Conservation (phyloP, 345 rosid genomes). For the Barbarea vulgaris region DNA sequence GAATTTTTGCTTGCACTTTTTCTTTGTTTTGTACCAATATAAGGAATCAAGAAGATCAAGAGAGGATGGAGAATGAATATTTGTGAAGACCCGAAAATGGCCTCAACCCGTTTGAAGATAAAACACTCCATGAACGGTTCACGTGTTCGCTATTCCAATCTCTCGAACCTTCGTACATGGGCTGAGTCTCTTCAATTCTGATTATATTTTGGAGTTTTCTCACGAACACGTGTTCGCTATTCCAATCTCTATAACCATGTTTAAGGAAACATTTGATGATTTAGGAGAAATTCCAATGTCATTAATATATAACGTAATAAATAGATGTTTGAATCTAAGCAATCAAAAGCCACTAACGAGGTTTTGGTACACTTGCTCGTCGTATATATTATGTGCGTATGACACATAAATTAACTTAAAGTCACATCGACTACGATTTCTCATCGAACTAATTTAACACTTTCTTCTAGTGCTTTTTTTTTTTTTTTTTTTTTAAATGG, state of each 20-base stretch:
- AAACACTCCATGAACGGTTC: neutral
- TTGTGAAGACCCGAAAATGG: neutral
- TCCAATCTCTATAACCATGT: slow-evolving; percentile 2
- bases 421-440: slow-evolving; percentile 16
- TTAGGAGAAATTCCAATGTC: neutral
- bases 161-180: neutral
- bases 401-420: neutral
- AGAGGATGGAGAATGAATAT: neutral
- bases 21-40: neutral
- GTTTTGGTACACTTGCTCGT: neutral
- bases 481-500: neutral
- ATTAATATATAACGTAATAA: slow-evolving; percentile 6
- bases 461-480: neutral
- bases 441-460: neutral
- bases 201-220: neutral
- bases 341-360: slow-evolving; percentile 7
- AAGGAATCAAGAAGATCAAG: too few relatives aligned
- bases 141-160: neutral
- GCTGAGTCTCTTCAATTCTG: neutral
- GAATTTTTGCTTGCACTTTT: neutral
- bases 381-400: neutral
- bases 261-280: neutral
- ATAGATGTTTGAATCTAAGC: slow-evolving; percentile 13
- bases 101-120: neutral
- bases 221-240: neutral